phyloP scores from a whole-genome alignment of 352 stramenopile genomes.

The Phytophthora tubulina region DNA sequence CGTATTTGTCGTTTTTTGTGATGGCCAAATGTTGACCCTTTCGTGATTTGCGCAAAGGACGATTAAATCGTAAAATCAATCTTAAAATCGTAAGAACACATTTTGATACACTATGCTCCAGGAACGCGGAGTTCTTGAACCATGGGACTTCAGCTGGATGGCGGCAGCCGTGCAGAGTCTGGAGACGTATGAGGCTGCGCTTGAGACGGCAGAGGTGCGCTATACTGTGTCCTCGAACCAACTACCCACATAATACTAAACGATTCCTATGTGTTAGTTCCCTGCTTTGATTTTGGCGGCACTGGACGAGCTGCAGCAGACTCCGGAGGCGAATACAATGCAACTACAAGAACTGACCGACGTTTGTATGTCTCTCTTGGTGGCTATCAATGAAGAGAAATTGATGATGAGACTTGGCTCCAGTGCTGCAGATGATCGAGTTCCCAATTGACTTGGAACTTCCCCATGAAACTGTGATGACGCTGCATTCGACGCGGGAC shows the following conservation, averaged over 20 bases:
- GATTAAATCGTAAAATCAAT: not conserved
- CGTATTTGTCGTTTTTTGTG: too few species aligned
- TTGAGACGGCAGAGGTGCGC: conserved; percentile 44
- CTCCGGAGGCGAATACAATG: conserved; percentile 21
- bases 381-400: not conserved
- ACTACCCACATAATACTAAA: not conserved
- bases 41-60: not conserved
- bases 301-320: conserved; percentile 35
- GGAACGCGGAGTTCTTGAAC: conserved; percentile 5
- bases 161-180: conserved; percentile 33
- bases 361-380: conserved; percentile 28
- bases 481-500: conserved; percentile 30
- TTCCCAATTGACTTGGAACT: conserved; percentile 37
- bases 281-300: conserved; percentile 32
- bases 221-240: not conserved
- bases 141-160: conserved; percentile 39
- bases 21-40: not conserved
- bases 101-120: not conserved
- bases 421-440: conserved; percentile 62
- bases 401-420: conserved; percentile 5
- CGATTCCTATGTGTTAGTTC: conserved; percentile 23
- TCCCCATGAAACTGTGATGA: conserved; percentile 24
- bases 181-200: conserved; percentile 41
- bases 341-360: conserved; percentile 43
- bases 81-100: too few species aligned